Base-by-base conservation (phyloP, 2,329 filamentous ascomycete species). In the Teratosphaeria viscida region DNA sequence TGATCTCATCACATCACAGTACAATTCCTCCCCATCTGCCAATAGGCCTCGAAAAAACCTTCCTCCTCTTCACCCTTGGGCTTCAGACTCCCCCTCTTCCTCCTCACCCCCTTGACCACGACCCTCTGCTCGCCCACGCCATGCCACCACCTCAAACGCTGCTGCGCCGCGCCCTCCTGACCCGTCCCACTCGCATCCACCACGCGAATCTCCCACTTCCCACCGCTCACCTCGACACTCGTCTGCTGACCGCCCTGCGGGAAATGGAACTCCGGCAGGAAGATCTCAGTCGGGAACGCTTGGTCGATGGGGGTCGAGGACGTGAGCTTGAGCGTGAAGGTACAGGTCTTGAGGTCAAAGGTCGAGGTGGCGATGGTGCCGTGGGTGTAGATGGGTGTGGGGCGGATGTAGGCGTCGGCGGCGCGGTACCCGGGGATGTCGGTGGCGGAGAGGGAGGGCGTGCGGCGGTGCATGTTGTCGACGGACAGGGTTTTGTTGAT, bases 141-240 rank as follows among this genome's bases (percentile, higher is more conserved):
- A 75, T 99, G 92, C 92, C 92, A 96, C 94, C 94, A 99, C 66
- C 84, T 84, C 63, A 99, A 76, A 64, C 82, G 82, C 76, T 96
- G 92, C 61, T 90, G 78, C 57, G 60, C 57, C 65, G 84, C 77
- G 5, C 84, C 84, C 52, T 70, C 67, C 62, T 88, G 23, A 2
- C 55, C 55, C 35, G 32, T 29, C 16, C 55, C 32, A 34, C 53
- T 47, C 37, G 23, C 35, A 59, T 91, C 87, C 61, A 91, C 86
- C 5, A 79, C 82, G 65, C 84, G 85, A 62, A 97, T 90, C 66
- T 87, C 85, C 92, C 92, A 99, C 71, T 92, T 94, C 6, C 95
- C 95, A 0, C 88, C 89, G 56, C 84, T 90, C 32, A 91, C 88
- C 58, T 87, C 82, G 3, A 99, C 85, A 0, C 80, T 81, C 47